Base-by-base conservation (phyloP, 441 rosid species). In the Mallotus japonicus region DNA sequence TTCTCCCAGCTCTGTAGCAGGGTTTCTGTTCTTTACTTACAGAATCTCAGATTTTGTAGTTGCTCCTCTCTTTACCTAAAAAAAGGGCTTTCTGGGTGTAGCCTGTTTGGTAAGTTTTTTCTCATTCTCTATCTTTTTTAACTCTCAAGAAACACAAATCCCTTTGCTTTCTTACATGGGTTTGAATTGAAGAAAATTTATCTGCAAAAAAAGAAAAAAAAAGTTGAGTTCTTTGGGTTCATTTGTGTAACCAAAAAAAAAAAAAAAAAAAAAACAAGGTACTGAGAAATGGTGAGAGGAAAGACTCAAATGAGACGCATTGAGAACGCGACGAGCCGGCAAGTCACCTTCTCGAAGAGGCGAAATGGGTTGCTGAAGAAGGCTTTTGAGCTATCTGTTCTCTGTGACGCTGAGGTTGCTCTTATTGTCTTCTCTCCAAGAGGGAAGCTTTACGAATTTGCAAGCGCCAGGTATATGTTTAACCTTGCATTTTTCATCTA, bases 301-400 rank as follows among this genome's bases (percentile, higher is more conserved):
- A 92, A 92, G 86, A 92, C 96, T 44, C 91, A 89, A 79, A 86
- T 90, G 98, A 87, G 84, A 81, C 79, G 95, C 56, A 92, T 90
- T 85, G 98, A 90, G 83, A 92, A 92, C 72, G 89, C 95, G 4
- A 88, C 97, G 65, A 92, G 96, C 86, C 85, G 94, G 83, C 96
- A 90, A 84, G 97, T 92, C 0, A 92, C 97, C 40, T 92, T 92
- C 85, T 92, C 97, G 19, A 92, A 92, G 73, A 61, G 97, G 62
- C 76, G 97, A 67, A 90, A 84, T 78, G 97, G 97, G 51, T 63
- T 92, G 71, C 81, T 90, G 34, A 92, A 92, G 86, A 92, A 92
- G 69, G 97, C 97, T 22, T 90, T 85, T 79, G 97, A 92, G 83
- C 91, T 92, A 6, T 92, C 97, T 0, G 96, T 92, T 76, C 96